These are phyloP conservation scores for Catenaria anguillulae DNA, from an alignment of 371 early-diverging fungal species.

Conservation along the genomic window DNA sequence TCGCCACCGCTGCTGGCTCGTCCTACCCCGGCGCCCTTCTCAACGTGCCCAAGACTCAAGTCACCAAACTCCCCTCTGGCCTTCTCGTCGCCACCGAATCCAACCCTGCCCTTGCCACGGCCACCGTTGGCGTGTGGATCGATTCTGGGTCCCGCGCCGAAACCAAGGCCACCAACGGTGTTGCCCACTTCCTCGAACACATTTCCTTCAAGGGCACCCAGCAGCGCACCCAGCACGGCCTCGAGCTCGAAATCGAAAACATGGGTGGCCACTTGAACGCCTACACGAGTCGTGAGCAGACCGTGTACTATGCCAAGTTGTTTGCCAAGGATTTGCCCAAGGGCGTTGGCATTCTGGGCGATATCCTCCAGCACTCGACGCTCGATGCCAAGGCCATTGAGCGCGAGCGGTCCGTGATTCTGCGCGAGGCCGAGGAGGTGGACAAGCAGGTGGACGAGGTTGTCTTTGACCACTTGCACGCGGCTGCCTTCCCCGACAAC, in stretches of 20 bases:
- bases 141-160: slow-evolving; percentile 93
- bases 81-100: slow-evolving; percentile 89
- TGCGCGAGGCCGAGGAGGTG: slow-evolving; percentile 90
- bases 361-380: slow-evolving; percentile 83
- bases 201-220: slow-evolving; percentile 96
- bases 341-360: slow-evolving; percentile 83
- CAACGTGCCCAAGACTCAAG: slow-evolving; percentile 46
- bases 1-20: background rate
- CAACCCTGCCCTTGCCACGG: slow-evolving; percentile 52
- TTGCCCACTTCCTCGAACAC: slow-evolving; percentile 96
- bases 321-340: slow-evolving; percentile 69
- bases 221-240: slow-evolving; percentile 63
- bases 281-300: slow-evolving; percentile 95
- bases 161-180: slow-evolving; percentile 74
- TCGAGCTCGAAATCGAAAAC: slow-evolving; percentile 89
- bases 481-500: slow-evolving; percentile 78
- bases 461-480: slow-evolving; percentile 88
- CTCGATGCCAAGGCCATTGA: slow-evolving; percentile 70
- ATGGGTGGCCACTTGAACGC: slow-evolving; percentile 96
- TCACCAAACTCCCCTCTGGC: slow-evolving; percentile 78
- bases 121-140: slow-evolving; percentile 97
- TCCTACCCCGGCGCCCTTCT: slow-evolving; percentile 12
- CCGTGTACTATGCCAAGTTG: slow-evolving; percentile 91
- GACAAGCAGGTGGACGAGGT: slow-evolving; percentile 92
- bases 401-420: slow-evolving; percentile 85